Base-by-base conservation (phyloP, 495 filamentous ascomycete genomes). In the Neurospora sp. region DNA sequence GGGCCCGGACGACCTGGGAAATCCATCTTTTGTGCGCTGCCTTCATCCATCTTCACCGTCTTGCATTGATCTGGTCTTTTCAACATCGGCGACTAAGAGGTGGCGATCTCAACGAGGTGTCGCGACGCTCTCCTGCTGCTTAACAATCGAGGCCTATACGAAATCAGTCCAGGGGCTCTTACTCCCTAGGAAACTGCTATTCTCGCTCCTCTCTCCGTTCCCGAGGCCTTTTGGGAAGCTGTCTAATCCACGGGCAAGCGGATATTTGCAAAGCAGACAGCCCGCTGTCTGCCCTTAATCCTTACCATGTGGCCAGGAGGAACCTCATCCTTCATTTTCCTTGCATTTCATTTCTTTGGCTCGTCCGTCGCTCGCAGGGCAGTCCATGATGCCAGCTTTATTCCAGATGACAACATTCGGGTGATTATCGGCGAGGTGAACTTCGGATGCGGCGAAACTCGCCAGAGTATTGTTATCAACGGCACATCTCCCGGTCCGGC, bases 401-500 rank as follows among this genome's bases (percentile, higher is more conserved):
- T 72, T n/a, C 88, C 88, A 20, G 85, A 88, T 73, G 82, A 85
- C 48, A 76, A 86, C 18, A 81, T 90, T 18, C 80, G 84, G 31
- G 83, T 85, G 7, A 84, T 84, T 0, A 71, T 77, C 23, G 78
- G 81, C 69, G 74, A 79, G 4, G 81, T 84, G 40, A 75, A 76
- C 1, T 79, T 84, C 71, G 85, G 82, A 35, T 89, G 88, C 72
- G 76, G 88, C 72, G 76, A 84, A 69, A 77, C 71, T 0, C 81
- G 85, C 54, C 72, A 81, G 37, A 84, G 79, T 37, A 81, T 86
- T 3, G 71, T 90, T 16, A 81, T 88, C 72, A 90, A 90, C 75
- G 86, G 86, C 70, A 85, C 86, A 11, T 80, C 79, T 11, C 88
- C 88, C 0, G 87, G 88, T 5, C 88, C 88, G 7, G 74, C 83